Base-by-base conservation (phyloP, 1,139 yeast species). In the Casaregolazyma suthepensis region DNA sequence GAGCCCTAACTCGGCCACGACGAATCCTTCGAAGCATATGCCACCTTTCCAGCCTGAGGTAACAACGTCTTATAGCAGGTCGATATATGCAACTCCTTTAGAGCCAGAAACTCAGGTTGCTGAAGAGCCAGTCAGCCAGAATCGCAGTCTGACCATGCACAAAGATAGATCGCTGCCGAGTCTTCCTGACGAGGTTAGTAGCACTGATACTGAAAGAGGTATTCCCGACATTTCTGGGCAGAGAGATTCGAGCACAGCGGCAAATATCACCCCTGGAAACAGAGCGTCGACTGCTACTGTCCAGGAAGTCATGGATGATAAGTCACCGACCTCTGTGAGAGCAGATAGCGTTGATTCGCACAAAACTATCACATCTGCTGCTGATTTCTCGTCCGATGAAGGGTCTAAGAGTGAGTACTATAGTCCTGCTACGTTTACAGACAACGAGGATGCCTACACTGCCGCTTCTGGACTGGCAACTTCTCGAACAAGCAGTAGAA, bases 321-420 rank as follows among this genome's bases (percentile, higher is more conserved):
- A 35, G 40, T 13, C 40, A 17, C 4, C 40, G 17, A 26, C 40
- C 9, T 35, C 40, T 3, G 9, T 35, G 17, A 35, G 2, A 7
- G 17, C 40, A 35, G 17, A 35, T 12, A 35, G 40, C 17, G 40
- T 13, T 35, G 17, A 35, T 35, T 35, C 40, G 13, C 40, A 35
- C 13, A 35, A 15, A n/a, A 35, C 40, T 6, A 35, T 35, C 3
- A 35, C 40, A 5, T 35, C 48, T 3, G 35, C 48, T 45, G 48
- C 42, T 5, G 50, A 47, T 9, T 15, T 35, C 5, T 35, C 40
- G 17, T 35, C 40, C 17, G 50, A 47, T 40, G 50, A 47, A 3
- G 50, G 42, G 12, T 47, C 50, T 20, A 35, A 40, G 6, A 38
- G 45, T 20, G 50, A 38, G 37, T 47, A 47, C 29, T 47, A 15